These are phyloP conservation scores for Tilletia indica DNA, from an alignment of 1,284 basidiomycete genomes.

Conservation along the genomic window DNA sequence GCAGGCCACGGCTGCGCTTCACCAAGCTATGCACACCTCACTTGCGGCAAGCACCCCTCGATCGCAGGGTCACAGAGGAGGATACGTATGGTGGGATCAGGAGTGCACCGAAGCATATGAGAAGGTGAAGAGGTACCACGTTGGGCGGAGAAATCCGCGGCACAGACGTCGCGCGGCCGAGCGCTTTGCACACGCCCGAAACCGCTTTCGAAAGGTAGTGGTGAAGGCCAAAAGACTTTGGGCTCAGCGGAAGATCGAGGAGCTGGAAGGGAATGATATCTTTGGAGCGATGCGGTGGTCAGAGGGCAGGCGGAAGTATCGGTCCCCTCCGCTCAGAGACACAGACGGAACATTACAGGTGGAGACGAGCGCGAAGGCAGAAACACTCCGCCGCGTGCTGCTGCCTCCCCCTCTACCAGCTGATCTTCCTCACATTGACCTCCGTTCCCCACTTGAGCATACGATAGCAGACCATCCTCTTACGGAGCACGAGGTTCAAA, in stretches of 20 bases:
- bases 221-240: too few relatives aligned
- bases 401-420: not conserved
- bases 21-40: too few relatives aligned
- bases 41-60: too few relatives aligned
- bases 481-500: not conserved
- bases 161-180: too few relatives aligned
- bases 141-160: too few relatives aligned
- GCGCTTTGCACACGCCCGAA: too few relatives aligned
- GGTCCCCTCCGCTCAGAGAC: not conserved
- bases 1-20: too few relatives aligned
- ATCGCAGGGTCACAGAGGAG: not conserved
- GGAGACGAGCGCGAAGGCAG: not conserved
- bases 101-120: not conserved
- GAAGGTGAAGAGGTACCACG: too few relatives aligned
- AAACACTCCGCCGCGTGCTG: not conserved
- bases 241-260: not conserved
- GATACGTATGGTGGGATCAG: not conserved
- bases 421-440: too few relatives aligned
- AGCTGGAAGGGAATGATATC: not conserved
- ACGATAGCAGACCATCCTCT: not conserved
- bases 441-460: not conserved
- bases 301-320: not conserved
- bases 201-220: too few relatives aligned
- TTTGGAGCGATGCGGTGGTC: not conserved
- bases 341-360: not conserved